Evolutionary conservation across 176 grass and related monocot species (phyloP).

Genomic region (Phyllostachys edulis): DNA sequence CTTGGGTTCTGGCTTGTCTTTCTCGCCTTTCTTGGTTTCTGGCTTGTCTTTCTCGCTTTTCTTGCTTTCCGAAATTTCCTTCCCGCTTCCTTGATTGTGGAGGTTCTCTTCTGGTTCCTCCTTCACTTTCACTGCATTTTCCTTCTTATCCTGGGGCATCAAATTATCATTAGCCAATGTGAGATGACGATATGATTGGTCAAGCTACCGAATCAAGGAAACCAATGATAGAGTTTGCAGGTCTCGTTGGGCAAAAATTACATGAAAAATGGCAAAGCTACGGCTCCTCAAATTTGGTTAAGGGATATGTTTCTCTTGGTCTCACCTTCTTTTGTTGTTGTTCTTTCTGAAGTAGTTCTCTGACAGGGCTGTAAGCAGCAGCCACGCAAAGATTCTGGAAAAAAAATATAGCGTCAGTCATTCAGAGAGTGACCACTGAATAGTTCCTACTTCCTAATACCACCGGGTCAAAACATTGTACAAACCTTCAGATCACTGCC

Average conservation of each 20-base stretch:
- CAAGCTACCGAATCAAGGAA: conserved; percentile 5
- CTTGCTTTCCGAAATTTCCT: conserved; percentile 19
- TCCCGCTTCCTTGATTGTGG: conserved; percentile 1
- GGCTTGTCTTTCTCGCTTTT: background rate
- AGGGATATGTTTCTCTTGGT: background rate
- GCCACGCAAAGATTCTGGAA: conserved; percentile 71
- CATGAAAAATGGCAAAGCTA: background rate
- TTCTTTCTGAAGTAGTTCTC: conserved; percentile 79
- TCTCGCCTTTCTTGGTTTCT: conserved; percentile 12
- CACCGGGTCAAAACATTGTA: conserved; percentile 12
- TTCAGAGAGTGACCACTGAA: background rate
- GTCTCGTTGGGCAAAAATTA: background rate
- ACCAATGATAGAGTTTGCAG: background rate
- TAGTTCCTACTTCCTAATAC: background rate
- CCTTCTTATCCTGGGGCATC: conserved; percentile 40
- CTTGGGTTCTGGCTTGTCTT: conserved; percentile 2
- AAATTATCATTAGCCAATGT: conserved; percentile 1
- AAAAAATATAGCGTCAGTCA: background rate
- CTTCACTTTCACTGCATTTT: conserved; percentile 8
- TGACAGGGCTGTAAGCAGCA: conserved; percentile 74
- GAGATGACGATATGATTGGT: conserved; percentile 12
- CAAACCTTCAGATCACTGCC: conserved; percentile 91
- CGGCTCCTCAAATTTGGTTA: background rate
- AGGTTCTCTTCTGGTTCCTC: background rate
- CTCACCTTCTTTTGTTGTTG: conserved; percentile 55